A percentile compares a stretch with the other conserved stretches of the same genome.
These are phyloP conservation scores for Aspergillus sparsus DNA, from an alignment of 495 filamentous ascomycete genomes.

Conservation along the genomic window DNA sequence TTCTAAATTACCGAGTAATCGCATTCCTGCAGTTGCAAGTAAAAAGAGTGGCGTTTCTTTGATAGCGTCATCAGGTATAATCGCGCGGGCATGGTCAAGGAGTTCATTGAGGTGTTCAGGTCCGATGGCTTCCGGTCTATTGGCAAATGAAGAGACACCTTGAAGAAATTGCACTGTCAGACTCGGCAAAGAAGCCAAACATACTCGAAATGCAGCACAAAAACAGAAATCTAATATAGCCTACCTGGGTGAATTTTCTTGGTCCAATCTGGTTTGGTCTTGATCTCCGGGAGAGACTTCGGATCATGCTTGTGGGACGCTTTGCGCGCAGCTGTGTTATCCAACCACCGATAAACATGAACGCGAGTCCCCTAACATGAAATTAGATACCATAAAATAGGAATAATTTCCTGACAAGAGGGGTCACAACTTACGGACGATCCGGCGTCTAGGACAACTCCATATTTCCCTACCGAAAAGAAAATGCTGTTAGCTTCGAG, in stretches of 20 bases:
- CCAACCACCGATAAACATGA: conserved; percentile 90
- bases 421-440: conserved; percentile 55
- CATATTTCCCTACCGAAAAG: conserved; percentile 55
- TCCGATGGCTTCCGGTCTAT: conserved; percentile 73
- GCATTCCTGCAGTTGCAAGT: conserved; percentile 96
- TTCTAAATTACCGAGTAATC: conserved; percentile 74
- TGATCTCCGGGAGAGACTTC: conserved; percentile 71
- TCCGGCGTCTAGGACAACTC: conserved; percentile 68
- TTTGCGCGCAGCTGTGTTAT: conserved; percentile 66
- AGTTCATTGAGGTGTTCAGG: conserved; percentile 76
- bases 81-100: conserved; percentile 78
- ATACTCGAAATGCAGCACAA: not conserved
- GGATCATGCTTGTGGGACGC: conserved; percentile 61
- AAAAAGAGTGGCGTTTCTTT: conserved; percentile 89
- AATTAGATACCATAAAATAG: conserved; percentile 7
- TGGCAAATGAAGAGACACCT: conserved; percentile 88
- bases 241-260: conserved; percentile 87
- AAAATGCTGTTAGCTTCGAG: conserved; percentile 11
- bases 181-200: not conserved
- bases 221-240: conserved; percentile 5
- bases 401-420: too few species aligned
- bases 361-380: conserved; percentile 77
- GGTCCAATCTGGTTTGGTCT: conserved; percentile 83
- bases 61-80: conserved; percentile 76
- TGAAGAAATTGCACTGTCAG: conserved; percentile 1